These are phyloP conservation scores for Cynanchum wilfordii DNA, from an alignment of 257 asterid species.

Conservation along the genomic window DNA sequence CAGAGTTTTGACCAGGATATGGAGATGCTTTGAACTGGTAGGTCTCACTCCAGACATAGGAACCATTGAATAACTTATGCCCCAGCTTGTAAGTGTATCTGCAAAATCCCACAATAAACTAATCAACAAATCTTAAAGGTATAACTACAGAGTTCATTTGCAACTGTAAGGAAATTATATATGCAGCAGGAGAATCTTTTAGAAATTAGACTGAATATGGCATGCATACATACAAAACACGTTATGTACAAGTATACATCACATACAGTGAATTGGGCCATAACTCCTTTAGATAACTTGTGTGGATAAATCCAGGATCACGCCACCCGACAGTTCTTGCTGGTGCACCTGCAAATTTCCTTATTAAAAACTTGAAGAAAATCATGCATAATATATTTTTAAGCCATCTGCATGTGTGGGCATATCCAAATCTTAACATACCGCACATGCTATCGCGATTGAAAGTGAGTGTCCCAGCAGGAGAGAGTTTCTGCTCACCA, in stretches of 20 bases:
- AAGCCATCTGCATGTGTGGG: neutral
- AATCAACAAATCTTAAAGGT: neutral
- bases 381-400: neutral
- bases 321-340: slow-evolving; percentile 72
- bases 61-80: slow-evolving; percentile 58
- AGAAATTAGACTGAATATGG: too few species aligned
- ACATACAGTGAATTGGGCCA: slow-evolving; percentile 53
- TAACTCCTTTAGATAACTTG: slow-evolving; percentile 46
- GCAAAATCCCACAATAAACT: slow-evolving; percentile 20
- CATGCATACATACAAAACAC: neutral
- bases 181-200: neutral
- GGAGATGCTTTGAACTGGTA: slow-evolving; percentile 85
- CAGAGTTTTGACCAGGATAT: slow-evolving; percentile 87
- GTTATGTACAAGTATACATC: neutral
- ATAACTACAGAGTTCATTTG: neutral
- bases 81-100: slow-evolving; percentile 92
- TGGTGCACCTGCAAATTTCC: slow-evolving; percentile 57
- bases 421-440: slow-evolving; percentile 25
- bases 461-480: slow-evolving; percentile 81
- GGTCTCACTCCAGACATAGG: slow-evolving; percentile 53
- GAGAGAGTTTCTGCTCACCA: slow-evolving; percentile 46
- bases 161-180: neutral
- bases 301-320: slow-evolving; percentile 62
- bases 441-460: slow-evolving; percentile 87
- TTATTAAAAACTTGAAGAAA: neutral